Evolutionary conservation across 2,329 filamentous ascomycete species (phyloP), one percentile per base, ranked within the genome.

Genomic region (Pseudogymnoascus verrucosus): DNA sequence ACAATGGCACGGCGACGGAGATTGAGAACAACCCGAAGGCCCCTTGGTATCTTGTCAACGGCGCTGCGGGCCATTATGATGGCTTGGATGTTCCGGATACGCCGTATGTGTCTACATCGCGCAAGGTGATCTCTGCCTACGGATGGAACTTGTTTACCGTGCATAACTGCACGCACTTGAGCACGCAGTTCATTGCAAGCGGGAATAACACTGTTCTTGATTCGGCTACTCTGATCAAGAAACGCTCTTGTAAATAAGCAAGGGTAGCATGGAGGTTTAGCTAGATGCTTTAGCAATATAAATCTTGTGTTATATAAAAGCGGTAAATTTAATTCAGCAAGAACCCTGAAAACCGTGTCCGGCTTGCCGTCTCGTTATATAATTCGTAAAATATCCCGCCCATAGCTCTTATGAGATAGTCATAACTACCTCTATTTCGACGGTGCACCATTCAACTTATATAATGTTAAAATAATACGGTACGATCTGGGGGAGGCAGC

Each of bases 11-110:
- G 10, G 14, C 64, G 12, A 31, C 26, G 40, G 40, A 44, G 16
- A 44, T 44, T 44, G 16, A 12, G 19, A 67, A 72, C 42, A 71
- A 74, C 60, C 72, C 64, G 12, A 64, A 21, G 1, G 61, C 67
- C 5, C 70, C 72, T 3, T 70, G 68, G 68, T 74, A 73, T 62
- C 68, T 73, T 51, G 69, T 66, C 28, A 72, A 69, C 47, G 71
- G 69, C 31, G 72, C 69, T 47, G 68, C 70, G 7, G 72, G 72
- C 8, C 70, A 74, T 51, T 72, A 71, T 47, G 70, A 72, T 63
- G 72, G 71, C 14, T 67, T 76, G 2, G 72, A 74, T 62, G 12
- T 44, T 10, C 40, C 40, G 19, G 40, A 44, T 44, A 31, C 34
- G 14, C 54, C 54, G 21, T 37, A 31, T 37, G 54, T 59, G 12